Base-by-base conservation (phyloP, 805 yeast genomes). In the Saturnispora saitoi region DNA sequence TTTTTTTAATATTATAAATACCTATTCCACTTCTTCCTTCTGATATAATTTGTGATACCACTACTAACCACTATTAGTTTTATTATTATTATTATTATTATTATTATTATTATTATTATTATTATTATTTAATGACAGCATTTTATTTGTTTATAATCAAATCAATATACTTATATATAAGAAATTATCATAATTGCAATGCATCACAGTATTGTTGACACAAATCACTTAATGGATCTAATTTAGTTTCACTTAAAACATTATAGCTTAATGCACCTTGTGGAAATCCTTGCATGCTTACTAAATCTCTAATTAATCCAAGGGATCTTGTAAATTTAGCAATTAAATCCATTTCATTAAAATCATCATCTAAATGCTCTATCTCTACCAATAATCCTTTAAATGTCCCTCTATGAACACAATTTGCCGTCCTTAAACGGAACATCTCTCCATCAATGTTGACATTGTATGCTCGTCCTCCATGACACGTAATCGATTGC, bases 401-500 rank as follows among this genome's bases (percentile, higher is more conserved):
- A 68, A 83, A 86, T 17, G 71, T 71, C 1, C 95, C 95, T 59
- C 84, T 89, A 12, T 85, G 70, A 44, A 81, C 79, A 36, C 86
- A 78, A 58, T 86, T 86, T 39, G 86, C 81, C 0, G 89, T 76
- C 36, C 87, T 67, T 3, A 86, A 66, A 8, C 69, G 65, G 55
- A 81, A 70, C 36, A 67, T 70, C 14, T 81, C 83, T 4, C 49
- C 52, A 37, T 56, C 54, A 7, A 14, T 26, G 28, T 44, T 50
- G 26, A 63, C 61, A 31, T 71, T 74, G 58, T 81, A 86, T 4
- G 77, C 75, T 47, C 74, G 73, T 0, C 95, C 95, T 9, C 84
- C 83, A 51, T 84, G 90, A 1, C 91, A 93, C 56, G 78, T 76
- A 44, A 85, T 73, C 9, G 76, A 69, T 61, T 86, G 95, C 51